Conservation (phyloP, 768 basidiomycete species). For the Exidia glandulosa region DNA sequence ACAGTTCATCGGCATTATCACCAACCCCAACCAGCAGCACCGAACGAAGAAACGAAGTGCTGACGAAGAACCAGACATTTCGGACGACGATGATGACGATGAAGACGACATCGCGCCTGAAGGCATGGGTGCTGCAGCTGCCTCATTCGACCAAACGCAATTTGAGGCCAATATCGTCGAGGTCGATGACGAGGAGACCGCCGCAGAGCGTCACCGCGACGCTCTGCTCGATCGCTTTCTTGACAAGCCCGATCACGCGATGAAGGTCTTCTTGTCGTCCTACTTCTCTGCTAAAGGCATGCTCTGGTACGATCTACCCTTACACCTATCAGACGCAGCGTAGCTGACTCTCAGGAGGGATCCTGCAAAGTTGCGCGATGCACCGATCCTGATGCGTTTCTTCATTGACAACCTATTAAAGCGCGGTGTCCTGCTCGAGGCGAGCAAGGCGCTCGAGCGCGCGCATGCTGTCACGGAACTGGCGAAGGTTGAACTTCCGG, state of each 20-base stretch:
- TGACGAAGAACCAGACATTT: background rate
- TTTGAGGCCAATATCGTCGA: constrained; percentile 12
- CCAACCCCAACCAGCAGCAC: background rate
- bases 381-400: constrained; percentile 46
- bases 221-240: too few species aligned
- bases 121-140: too few species aligned
- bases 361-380: constrained; percentile 36
- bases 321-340: background rate
- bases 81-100: constrained; percentile 11
- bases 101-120: too few species aligned
- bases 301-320: constrained; percentile 40
- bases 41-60: background rate
- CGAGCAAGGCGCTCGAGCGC: constrained; percentile 27
- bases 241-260: constrained; percentile 43
- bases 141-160: constrained; percentile 1
- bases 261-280: constrained; percentile 61
- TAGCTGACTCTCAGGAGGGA: constrained; percentile 21
- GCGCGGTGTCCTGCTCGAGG: constrained; percentile 41
- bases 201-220: too few species aligned
- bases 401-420: constrained; percentile 53
- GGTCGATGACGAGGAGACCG: constrained; percentile 8
- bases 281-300: constrained; percentile 57
- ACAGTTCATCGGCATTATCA: background rate
- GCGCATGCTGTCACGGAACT: constrained; percentile 19
- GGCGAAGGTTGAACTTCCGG: constrained; percentile 40